A percentile compares a stretch with the other conserved stretches of the same genome.
These are phyloP conservation scores for Lachancea kluyveri DNA, from an alignment of 805 yeast species.

Conservation along the genomic window DNA sequence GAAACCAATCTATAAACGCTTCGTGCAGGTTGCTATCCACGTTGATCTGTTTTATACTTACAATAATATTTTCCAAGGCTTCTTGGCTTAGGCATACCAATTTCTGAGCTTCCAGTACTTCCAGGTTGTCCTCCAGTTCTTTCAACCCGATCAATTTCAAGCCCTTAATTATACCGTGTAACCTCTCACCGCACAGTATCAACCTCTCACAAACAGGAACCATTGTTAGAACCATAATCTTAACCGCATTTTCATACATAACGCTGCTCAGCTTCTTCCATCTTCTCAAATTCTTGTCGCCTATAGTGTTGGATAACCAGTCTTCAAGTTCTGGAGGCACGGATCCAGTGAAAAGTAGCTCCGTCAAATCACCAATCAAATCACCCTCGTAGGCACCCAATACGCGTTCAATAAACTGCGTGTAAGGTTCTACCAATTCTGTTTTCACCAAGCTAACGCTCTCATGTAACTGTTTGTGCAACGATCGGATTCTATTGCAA, in stretches of 20 bases:
- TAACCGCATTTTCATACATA: constrained; percentile 45
- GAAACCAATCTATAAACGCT: constrained; percentile 17
- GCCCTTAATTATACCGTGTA: constrained; percentile 10
- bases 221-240: constrained; percentile 41
- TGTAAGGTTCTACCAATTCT: constrained; percentile 18
- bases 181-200: constrained; percentile 32
- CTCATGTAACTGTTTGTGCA: constrained; percentile 12
- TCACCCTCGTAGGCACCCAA: constrained; percentile 14
- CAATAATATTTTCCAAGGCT: constrained; percentile 8
- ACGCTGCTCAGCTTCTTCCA: constrained; percentile 47
- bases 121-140: neutral
- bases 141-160: constrained; percentile 5
- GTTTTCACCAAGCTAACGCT: constrained; percentile 16
- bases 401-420: constrained; percentile 15
- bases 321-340: constrained; percentile 44
- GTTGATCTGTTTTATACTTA: constrained; percentile 10
- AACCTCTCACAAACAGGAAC: constrained; percentile 53
- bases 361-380: constrained; percentile 31
- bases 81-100: constrained; percentile 6
- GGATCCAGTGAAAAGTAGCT: constrained; percentile 40
- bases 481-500: constrained; percentile 9
- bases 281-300: constrained; percentile 56
- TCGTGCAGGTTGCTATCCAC: constrained; percentile 11
- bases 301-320: constrained; percentile 60
- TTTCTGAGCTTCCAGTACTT: constrained; percentile 1